Evolutionary conservation across 139 green algal species (phyloP).

Genomic region (Picochlorum sp.): DNA sequence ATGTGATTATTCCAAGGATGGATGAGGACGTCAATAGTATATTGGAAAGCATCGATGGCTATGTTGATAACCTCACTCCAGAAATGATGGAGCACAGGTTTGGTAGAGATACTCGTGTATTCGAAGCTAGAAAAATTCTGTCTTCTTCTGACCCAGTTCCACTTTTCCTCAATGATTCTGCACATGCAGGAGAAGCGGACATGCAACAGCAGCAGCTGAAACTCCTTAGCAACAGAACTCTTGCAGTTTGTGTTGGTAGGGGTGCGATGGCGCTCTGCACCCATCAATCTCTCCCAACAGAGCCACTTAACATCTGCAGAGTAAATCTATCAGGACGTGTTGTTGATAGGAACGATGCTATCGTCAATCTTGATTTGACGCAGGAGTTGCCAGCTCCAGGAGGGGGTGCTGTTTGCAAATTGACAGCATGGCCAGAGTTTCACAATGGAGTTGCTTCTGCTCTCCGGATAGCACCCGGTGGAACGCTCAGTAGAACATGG

Average conservation of each 20-base stretch:
- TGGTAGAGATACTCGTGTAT: slow-evolving; percentile 2
- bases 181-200: neutral
- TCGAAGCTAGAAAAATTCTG: neutral
- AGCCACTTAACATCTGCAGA: slow-evolving; percentile 60
- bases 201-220: neutral
- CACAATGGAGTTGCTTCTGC: slow-evolving; percentile 87
- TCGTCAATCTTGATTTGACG: slow-evolving; percentile 68
- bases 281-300: slow-evolving; percentile 53
- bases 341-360: slow-evolving; percentile 48
- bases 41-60: neutral
- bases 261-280: slow-evolving; percentile 31
- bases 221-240: neutral
- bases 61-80: neutral
- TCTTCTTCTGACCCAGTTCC: neutral
- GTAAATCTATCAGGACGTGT: slow-evolving; percentile 67
- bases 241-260: slow-evolving; percentile 12
- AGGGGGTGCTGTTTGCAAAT: slow-evolving; percentile 49
- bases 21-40: neutral
- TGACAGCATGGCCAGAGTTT: slow-evolving; percentile 92
- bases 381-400: slow-evolving; percentile 35
- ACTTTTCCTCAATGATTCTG: neutral
- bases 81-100: neutral
- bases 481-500: slow-evolving; percentile 63
- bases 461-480: slow-evolving; percentile 44
- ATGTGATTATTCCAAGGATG: neutral